Base-by-base conservation (phyloP, 345 rosid species). In the Gossypium ekmanianum region DNA sequence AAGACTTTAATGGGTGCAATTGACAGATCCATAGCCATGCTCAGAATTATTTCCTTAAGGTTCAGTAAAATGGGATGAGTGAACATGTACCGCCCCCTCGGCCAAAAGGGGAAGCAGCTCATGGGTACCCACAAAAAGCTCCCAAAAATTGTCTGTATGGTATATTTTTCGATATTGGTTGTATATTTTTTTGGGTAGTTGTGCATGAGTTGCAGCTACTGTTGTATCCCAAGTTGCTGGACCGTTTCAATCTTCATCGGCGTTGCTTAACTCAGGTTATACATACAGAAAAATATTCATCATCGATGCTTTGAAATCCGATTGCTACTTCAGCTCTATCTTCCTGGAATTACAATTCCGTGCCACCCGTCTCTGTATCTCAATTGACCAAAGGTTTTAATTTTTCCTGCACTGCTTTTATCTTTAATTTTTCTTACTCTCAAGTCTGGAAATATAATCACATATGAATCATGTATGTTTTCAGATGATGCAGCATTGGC, bases 61-160 rank as follows among this genome's bases (percentile, higher is more conserved):
- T 92, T 80, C 97, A 94, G 85, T 91, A 92, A 87, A 91, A 80
- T 71, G 97, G 94, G 71, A 79, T 90, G 72, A 89, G 84, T 13
- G 97, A 92, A 78, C 97, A 88, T 64, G 90, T 94, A 44, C 98
- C 95, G 74, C 98, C 98, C 18, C 97, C 98, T 61, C 86, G 97
- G 11, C 97, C 97, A 22, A 92, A 92, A 84, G 87, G 95, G 85
- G 92, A 92, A 85, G 98, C 98, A 17, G 74, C 83, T 77, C 97
- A 87, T 87, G 97, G 97, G 1, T 94, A 94, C 76, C 98, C 97
- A 34, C 97, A 90, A 17, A 92, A 92, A 77, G 92, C 97, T 27
- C 83, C 92, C 71, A 89, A 87, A 83, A 85, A 58, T 80, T 91
- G 97, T 91, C 1, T 48, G 52, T 77, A 59, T 45, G 11, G 11